phyloP scores from a whole-genome alignment of 208 protist species.

The Phytomonas francai region DNA sequence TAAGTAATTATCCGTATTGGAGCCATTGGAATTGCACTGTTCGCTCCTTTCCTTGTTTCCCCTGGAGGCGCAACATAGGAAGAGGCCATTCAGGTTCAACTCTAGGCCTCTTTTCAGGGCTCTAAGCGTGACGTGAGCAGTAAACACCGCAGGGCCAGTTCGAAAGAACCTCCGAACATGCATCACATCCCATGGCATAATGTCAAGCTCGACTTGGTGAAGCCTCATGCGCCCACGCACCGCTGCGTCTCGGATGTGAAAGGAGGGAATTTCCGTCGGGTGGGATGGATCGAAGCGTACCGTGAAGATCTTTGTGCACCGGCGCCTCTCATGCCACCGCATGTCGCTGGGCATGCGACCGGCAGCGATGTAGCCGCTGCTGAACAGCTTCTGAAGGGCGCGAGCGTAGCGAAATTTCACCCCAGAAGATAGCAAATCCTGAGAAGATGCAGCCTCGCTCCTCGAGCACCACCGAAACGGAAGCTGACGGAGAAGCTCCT shows the following conservation, averaged over 20 bases:
- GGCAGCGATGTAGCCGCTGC: conserved; percentile 30
- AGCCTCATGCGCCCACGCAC: conserved; percentile 22
- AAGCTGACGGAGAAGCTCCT: not conserved
- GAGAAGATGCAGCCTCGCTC: conserved; percentile 11
- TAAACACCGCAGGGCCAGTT: conserved; percentile 56
- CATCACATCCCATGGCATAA: conserved; percentile 28
- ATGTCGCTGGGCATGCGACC: conserved; percentile 1
- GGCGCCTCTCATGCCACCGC: conserved; percentile 7
- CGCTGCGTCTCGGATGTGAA: conserved; percentile 6
- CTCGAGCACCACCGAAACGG: conserved; percentile 6
- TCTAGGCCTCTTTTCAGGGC: conserved; percentile 41
- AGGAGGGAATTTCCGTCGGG: conserved; percentile 15
- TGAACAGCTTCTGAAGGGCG: conserved; percentile 31
- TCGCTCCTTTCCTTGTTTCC: not conserved
- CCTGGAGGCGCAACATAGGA: conserved; percentile 6
- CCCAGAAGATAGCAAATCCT: conserved; percentile 13
- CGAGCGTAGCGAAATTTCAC: conserved; percentile 25
- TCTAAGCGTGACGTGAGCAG: conserved; percentile 35
- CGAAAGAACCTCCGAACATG: conserved; percentile 37
- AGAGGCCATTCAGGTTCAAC: conserved; percentile 45
- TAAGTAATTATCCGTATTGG: not conserved
- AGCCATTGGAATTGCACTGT: not conserved
- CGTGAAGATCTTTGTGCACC: conserved; percentile 9
- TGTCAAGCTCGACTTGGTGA: conserved; percentile 24
- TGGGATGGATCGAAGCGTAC: conserved; percentile 24